Base-by-base conservation (phyloP, 169 alveolate genomes). In the Plasmodium billcollinsi region DNA sequence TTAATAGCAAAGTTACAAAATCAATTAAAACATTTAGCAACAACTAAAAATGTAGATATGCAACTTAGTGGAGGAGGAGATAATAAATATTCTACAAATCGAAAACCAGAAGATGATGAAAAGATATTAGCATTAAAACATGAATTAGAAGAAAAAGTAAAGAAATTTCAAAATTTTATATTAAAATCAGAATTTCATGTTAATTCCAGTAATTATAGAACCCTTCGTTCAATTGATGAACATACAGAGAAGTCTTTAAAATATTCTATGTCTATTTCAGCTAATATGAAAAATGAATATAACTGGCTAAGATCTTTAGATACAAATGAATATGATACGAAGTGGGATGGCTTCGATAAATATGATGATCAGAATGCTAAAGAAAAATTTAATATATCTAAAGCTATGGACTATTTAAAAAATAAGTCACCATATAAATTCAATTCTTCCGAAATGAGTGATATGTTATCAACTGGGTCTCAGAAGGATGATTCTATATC, bases 121-220 rank as follows among this genome's bases (percentile, higher is more conserved):
- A 78, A 75, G 26, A 76, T 73, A n/a, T 58, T 78, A 47, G 91
- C 88, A 18, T 65, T 63, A 66, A 88, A 94, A 93, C 69, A 70
- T 62, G 96, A 94, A 65, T 69, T 94, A 91, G 94, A 94, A 74
- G 93, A 89, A 78, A 94, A 94, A 78, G 93, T 94, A 54, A 88
- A 89, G 67, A 94, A 94, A 63, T 94, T 90, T 75, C 96, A 94
- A 92, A 93, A 94, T 62, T 92, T 94, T 72, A 94, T 94, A 49
- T 70, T 94, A 63, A 94, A 94, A 56, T 91, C 96, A 18, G 93
- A 94, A 65, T 78, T 80, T 14, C 74, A 85, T 24, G 73, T 86
- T n/a, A 67, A 72, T 15, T 66, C 88, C 39, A 50, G 12, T 61
- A 80, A 67, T 73, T 70, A 74, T 74, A 59, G 88, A n/a, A 66